Base-by-base conservation (phyloP, 2,329 filamentous ascomycete species). In the Gnomoniopsis smithogilvyi region DNA sequence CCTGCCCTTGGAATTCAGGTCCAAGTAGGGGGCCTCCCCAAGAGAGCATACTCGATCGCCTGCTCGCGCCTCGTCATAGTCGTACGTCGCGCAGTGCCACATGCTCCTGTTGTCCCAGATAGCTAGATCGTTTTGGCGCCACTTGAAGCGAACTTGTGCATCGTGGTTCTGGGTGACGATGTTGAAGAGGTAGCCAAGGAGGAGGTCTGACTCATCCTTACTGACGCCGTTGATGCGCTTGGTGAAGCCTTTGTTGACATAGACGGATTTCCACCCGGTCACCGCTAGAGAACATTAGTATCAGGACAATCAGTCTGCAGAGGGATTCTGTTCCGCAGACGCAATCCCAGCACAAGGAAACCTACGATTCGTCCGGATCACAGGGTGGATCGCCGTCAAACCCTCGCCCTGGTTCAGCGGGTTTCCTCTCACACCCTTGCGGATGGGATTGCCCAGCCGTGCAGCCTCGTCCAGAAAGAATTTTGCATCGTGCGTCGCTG, bases 41-140 rank as follows among this genome's bases (percentile, higher is more conserved):
- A 78, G 60, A 30, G 73, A 75, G 41, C 70, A 73, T 0, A 77
- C 76, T 1, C 76, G 68, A 57, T 78, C 73, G 3, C 76, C 76
- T n/a, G 70, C 69, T 3, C 76, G 67, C 1, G 74, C 73, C 7
- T 73, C 75, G 3, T 65, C 74, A 14, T 88, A 88, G 64, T 89
- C 87, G 62, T 82, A 86, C 0, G 84, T 88, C 0, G 84, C 85
- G 41, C 79, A 76, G 61, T 80, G 77, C 64, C 73, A 76, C 12
- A 74, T 80, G 33, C 72, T 78, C 53, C 78, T 71, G 65, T 89
- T 89, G 67, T 90, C 86, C 87, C 87, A 90, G 63, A 89, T 86
- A 1, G 84, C 81, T 4, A 80, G 67, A 64, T 84, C 80, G 58
- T 83, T 81, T 66, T 77, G 72, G 55, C 71, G 73, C 81, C 80